Evolutionary conservation across 768 basidiomycete genomes (phyloP).

Genomic region (Tricholoma saponaceum): DNA sequence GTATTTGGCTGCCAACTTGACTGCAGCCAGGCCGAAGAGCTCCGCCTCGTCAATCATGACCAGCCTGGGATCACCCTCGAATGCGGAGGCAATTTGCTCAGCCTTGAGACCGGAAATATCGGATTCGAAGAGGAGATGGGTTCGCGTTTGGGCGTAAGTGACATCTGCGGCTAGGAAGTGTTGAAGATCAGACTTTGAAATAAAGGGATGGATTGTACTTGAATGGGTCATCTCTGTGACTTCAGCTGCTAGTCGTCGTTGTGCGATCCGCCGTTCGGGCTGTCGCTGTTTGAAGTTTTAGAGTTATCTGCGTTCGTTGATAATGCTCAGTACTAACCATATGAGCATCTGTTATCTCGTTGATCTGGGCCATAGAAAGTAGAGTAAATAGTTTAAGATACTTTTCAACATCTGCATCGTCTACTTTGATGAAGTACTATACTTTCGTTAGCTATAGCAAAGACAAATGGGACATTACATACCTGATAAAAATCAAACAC

Average conservation of each 20-base stretch:
- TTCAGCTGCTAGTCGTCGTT: conserved; percentile 46
- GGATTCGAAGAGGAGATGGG: conserved; percentile 40
- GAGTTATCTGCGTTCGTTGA: neutral
- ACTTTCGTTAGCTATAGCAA: neutral
- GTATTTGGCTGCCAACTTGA: conserved; percentile 57
- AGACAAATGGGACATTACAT: conserved; percentile 8
- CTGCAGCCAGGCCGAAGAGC: conserved; percentile 47
- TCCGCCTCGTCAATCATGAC: conserved; percentile 46
- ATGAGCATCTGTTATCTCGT: conserved; percentile 55
- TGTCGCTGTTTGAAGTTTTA: conserved; percentile 19
- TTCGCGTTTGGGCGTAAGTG: conserved; percentile 36
- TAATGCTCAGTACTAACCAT: conserved; percentile 31
- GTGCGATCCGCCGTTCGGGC: conserved; percentile 44
- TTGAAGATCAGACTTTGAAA: neutral
- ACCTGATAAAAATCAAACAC: conserved; percentile 96
- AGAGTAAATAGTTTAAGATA: conserved; percentile 85
- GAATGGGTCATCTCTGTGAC: conserved; percentile 51
- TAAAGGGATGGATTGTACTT: conserved; percentile 19
- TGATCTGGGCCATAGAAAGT: conserved; percentile 54
- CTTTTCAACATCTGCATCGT: conserved; percentile 75
- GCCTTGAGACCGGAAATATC: conserved; percentile 46
- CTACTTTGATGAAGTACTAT: conserved; percentile 85
- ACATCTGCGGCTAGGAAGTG: conserved; percentile 33
- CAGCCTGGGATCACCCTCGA: conserved; percentile 65
- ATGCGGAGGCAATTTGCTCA: conserved; percentile 53